Evolutionary conservation across 176 grass and related monocot species (phyloP).

Genomic region (Bolboschoenus planiculmis): DNA sequence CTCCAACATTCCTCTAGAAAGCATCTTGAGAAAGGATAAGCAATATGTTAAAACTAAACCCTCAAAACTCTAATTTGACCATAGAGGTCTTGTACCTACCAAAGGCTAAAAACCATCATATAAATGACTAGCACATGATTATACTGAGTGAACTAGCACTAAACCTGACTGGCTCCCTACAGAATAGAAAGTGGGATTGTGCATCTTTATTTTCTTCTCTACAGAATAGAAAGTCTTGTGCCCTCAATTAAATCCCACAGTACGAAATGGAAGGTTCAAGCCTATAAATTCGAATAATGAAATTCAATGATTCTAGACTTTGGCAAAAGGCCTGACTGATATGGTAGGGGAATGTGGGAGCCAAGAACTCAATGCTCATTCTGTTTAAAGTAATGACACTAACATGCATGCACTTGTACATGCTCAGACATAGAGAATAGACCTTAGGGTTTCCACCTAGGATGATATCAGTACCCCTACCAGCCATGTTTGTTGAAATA

Average conservation of each 20-base stretch:
- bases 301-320: conserved; percentile 14
- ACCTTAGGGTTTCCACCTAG: conserved; percentile 96
- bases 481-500: conserved; percentile 98
- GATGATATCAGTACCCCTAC: conserved; percentile 97
- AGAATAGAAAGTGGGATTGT: too few relatives aligned
- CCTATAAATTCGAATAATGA: not conserved
- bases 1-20: conserved; percentile 86
- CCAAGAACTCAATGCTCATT: not conserved
- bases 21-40: conserved; percentile 54
- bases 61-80: conserved; percentile 9
- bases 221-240: not conserved
- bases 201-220: not conserved
- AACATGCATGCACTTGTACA: conserved; percentile 15
- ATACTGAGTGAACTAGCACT: not conserved
- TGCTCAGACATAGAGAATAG: conserved; percentile 3
- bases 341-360: not conserved
- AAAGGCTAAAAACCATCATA: not conserved
- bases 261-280: not conserved
- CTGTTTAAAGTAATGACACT: not conserved
- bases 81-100: not conserved
- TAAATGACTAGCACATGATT: not conserved
- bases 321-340: not conserved
- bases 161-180: too few relatives aligned
- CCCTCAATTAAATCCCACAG: not conserved
- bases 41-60: not conserved